Percentiles rank a stretch among this genome's conserved stretches.
These are phyloP conservation scores for Sporothrix variecibatus DNA, from an alignment of 2,329 filamentous ascomycete species.

Conservation along the genomic window DNA sequence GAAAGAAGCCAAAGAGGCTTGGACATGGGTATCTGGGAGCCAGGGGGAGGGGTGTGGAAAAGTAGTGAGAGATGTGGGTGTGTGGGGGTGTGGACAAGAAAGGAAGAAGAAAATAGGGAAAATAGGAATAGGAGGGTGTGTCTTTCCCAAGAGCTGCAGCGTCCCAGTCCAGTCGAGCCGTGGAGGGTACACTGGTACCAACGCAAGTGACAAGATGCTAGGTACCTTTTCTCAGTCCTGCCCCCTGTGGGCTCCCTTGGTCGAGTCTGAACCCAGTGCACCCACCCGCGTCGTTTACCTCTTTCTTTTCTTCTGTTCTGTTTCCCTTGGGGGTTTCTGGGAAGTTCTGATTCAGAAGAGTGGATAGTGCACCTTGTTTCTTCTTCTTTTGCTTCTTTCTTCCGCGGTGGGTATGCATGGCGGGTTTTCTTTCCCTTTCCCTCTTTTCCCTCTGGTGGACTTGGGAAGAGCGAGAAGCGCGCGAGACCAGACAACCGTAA, in stretches of 20 bases:
- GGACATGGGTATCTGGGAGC: constrained; percentile 23
- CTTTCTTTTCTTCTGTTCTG: not conserved
- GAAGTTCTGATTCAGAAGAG: constrained; percentile 4
- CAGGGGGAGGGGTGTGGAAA: constrained; percentile 16
- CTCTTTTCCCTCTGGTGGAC: not conserved
- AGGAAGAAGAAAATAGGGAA: not conserved
- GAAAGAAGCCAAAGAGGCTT: constrained; percentile 26
- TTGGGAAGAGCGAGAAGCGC: not conserved
- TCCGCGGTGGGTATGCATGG: constrained; percentile 20
- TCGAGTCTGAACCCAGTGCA: constrained; percentile 10
- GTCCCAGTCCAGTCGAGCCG: not conserved
- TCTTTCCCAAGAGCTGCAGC: constrained; percentile 12
- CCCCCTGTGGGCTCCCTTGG: not conserved
- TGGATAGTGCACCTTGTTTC: not conserved
- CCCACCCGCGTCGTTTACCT: not conserved
- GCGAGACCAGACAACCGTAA: not conserved
- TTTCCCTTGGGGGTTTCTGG: not conserved
- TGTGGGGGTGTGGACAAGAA: constrained; percentile 18
- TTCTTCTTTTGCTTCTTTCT: not conserved
- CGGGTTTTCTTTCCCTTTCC: constrained; percentile 11
- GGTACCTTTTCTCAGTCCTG: constrained; percentile 3
- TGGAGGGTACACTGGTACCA: constrained; percentile 24
- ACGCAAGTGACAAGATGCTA: constrained; percentile 26
- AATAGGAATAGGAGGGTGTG: not conserved
- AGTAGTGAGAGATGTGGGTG: not conserved